Conservation (phyloP, 345 rosid species). For the Linum trigynum region DNA sequence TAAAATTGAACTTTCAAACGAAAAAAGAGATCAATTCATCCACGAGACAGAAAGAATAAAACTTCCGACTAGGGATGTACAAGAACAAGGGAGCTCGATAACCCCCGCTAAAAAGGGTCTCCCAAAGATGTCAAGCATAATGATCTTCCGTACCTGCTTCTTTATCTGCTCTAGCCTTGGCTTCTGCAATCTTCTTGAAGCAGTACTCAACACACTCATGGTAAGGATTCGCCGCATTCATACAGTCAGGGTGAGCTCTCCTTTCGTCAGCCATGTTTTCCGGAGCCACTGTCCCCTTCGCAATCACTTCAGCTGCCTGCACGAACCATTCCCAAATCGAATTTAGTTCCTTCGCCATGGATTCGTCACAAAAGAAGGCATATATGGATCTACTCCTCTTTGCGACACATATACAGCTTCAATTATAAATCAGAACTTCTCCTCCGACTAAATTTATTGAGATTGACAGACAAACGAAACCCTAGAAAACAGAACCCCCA, state of each 20-base stretch:
- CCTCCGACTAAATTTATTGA: not conserved
- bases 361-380: not conserved
- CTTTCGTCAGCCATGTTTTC: not conserved
- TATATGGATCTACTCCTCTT: not conserved
- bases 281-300: too few relatives aligned
- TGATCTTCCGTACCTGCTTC: constrained; percentile 9
- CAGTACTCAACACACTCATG: constrained; percentile 78
- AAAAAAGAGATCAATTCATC: not conserved
- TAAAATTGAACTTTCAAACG: not conserved
- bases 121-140: not conserved
- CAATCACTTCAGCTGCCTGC: not conserved
- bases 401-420: not conserved
- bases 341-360: not conserved
- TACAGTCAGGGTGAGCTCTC: constrained; percentile 9
- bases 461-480: not conserved
- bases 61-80: not conserved
- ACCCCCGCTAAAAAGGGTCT: not conserved
- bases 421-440: not conserved
- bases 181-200: constrained; percentile 20
- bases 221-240: constrained; percentile 63
- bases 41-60: not conserved
- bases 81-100: not conserved
- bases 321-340: not conserved
- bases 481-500: not conserved
- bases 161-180: not conserved